Evolutionary conservation across 441 rosid genomes (phyloP).

Genomic region (Pelargonium fulgidum): DNA sequence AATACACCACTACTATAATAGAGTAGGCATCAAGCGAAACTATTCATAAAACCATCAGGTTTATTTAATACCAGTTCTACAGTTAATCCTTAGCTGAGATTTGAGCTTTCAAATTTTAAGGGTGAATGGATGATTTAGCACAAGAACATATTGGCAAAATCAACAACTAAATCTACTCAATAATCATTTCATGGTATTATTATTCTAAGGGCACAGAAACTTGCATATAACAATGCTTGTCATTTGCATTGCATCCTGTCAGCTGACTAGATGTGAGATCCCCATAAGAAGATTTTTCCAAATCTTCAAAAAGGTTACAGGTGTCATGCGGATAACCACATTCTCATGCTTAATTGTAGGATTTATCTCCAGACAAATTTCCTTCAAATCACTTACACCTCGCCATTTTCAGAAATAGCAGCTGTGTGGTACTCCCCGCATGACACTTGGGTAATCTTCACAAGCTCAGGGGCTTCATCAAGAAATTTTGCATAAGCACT

Average conservation of each 20-base stretch:
- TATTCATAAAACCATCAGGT: too few relatives aligned
- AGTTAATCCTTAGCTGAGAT: too few relatives aligned
- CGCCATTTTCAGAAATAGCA: constrained; percentile 78
- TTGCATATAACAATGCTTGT: constrained; percentile 57
- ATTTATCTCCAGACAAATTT: constrained; percentile 38
- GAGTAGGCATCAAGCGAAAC: too few relatives aligned
- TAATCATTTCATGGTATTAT: constrained; percentile 18
- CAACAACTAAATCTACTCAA: background rate
- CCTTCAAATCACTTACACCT: constrained; percentile 81
- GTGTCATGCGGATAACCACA: constrained; percentile 45
- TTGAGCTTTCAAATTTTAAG: background rate
- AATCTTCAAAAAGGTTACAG: constrained; percentile 44
- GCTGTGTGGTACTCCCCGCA: constrained; percentile 97
- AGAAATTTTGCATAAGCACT: constrained; percentile 76
- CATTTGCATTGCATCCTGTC: constrained; percentile 55
- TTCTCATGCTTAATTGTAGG: constrained; percentile 39
- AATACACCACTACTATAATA: too few relatives aligned
- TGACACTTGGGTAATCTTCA: constrained; percentile 77
- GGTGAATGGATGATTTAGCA: background rate
- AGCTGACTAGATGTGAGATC: constrained; percentile 36
- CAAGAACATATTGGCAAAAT: background rate
- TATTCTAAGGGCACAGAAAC: constrained; percentile 49
- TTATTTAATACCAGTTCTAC: too few relatives aligned
- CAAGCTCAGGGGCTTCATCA: constrained; percentile 90
- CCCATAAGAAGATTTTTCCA: constrained; percentile 42